Evolutionary conservation across 176 grass and related monocot genomes (phyloP).

Genomic region (Triticum aestivum): IWGSC_CS_RefSeq_v2.1 NC_057801.1:712799840-712800339

Average conservation of each 20-base stretch:
- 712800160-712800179: conserved; percentile 87
- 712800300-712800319: conserved; percentile 41
- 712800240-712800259: conserved; percentile 54
- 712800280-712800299: conserved; percentile 57
- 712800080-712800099: conserved; percentile 6
- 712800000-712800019: conserved; percentile 40
- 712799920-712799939: conserved; percentile 7
- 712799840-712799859: conserved; percentile 11
- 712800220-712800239: conserved; percentile 59
- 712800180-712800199: conserved; percentile 93
- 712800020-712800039: not conserved
- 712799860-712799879: not conserved
- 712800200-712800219: conserved; percentile 56
- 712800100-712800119: conserved; percentile 5
- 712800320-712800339: conserved; percentile 67
- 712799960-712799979: not conserved
- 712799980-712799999: not conserved
- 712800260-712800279: conserved; percentile 50
- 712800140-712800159: conserved; percentile 86
- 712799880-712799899: conserved; percentile 35
- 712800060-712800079: conserved; percentile 52
- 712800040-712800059: conserved; percentile 46
- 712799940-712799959: too few species aligned
- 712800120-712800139: conserved; percentile 32
- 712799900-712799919: conserved; percentile 10